Conservation (phyloP, 441 rosid genomes). For the Raphanus hybrid region DNA sequence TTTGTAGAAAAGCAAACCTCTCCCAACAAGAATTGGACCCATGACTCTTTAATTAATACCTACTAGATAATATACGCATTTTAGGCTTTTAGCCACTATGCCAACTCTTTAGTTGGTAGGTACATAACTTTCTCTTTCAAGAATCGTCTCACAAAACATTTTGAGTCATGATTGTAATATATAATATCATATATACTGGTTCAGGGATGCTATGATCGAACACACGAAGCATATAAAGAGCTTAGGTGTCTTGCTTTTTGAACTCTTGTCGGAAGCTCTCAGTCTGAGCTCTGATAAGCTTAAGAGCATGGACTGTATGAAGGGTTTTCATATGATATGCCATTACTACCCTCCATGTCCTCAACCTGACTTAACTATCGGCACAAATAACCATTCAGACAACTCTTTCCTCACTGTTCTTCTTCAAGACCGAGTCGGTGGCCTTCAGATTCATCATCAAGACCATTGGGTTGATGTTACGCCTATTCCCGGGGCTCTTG, state of each 20-base stretch:
- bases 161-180: too few species aligned
- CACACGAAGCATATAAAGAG: slow-evolving; percentile 26
- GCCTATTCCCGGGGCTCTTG: slow-evolving; percentile 26
- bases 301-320: slow-evolving; percentile 29
- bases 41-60: too few species aligned
- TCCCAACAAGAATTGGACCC: too few species aligned
- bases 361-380: slow-evolving; percentile 33
- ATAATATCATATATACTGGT: not conserved
- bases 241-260: slow-evolving; percentile 32
- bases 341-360: slow-evolving; percentile 42
- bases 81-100: too few species aligned
- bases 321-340: slow-evolving; percentile 25
- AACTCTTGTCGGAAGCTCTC: slow-evolving; percentile 40
- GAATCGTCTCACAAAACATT: too few species aligned
- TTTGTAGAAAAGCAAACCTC: too few species aligned
- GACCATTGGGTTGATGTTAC: slow-evolving; percentile 36
- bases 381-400: slow-evolving; percentile 38
- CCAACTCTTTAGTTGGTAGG: too few species aligned
- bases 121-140: too few species aligned
- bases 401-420: slow-evolving; percentile 36
- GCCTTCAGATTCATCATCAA: slow-evolving; percentile 39
- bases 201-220: slow-evolving; percentile 36
- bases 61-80: too few species aligned
- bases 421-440: slow-evolving; percentile 42
- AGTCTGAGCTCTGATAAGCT: slow-evolving; percentile 30